phyloP scores from a whole-genome alignment of 2,329 filamentous ascomycete species.

The Cladosporium austrohemisphaericum region DNA sequence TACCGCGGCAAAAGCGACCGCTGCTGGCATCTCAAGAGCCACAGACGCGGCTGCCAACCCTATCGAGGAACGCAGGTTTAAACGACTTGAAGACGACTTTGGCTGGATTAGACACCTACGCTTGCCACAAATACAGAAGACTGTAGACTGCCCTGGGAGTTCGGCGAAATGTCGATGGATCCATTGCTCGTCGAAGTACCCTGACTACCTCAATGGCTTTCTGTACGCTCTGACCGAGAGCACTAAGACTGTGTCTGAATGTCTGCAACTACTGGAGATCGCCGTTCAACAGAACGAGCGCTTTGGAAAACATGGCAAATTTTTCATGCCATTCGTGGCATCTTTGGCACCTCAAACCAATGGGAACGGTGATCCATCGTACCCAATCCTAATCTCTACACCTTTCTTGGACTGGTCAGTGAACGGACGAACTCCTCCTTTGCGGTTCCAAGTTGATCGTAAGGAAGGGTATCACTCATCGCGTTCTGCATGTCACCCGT shows the following conservation, averaged over 20 bases:
- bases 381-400: slow-evolving; percentile 39
- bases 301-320: slow-evolving; percentile 43
- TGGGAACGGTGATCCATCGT: slow-evolving; percentile 4
- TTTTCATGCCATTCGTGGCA: slow-evolving; percentile 41
- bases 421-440: slow-evolving; percentile 35
- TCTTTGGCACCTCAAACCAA: slow-evolving; percentile 22
- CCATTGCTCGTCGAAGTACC: slow-evolving; percentile 41
- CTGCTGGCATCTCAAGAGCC: slow-evolving; percentile 21
- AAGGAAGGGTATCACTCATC: slow-evolving; percentile 40
- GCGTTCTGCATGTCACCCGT: slow-evolving; percentile 36
- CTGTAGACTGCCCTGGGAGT: slow-evolving; percentile 26
- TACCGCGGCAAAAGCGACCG: slow-evolving; percentile 21
- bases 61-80: slow-evolving; percentile 36
- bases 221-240: slow-evolving; percentile 27
- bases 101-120: slow-evolving; percentile 42
- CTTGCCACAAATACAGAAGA: slow-evolving; percentile 18
- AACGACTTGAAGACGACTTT: slow-evolving; percentile 36
- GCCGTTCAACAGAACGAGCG: slow-evolving; percentile 33
- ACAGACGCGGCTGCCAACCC: slow-evolving; percentile 29
- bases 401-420: slow-evolving; percentile 43
- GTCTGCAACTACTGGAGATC: slow-evolving; percentile 32
- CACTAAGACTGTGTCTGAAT: slow-evolving; percentile 19
- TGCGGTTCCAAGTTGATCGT: slow-evolving; percentile 42
- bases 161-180: slow-evolving; percentile 40
- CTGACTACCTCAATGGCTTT: slow-evolving; percentile 32